Percentiles rank a stretch among this genome's conserved stretches.
Evolutionary conservation across 139 green algal species (phyloP).

Genomic region (Closterium sp.): DNA sequence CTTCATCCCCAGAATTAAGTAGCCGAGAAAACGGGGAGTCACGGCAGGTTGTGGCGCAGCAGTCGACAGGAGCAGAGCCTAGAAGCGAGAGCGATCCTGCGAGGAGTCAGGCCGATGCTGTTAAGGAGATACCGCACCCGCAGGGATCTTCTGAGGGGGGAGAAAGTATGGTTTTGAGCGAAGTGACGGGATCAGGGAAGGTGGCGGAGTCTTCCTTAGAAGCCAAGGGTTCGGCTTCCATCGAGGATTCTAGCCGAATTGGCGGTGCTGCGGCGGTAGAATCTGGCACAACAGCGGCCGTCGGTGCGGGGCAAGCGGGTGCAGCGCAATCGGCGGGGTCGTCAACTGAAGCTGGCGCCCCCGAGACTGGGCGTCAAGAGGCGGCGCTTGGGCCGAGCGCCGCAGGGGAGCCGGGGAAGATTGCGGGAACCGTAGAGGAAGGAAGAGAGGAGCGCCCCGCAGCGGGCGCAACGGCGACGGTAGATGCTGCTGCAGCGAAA

Average conservation of each 20-base stretch:
- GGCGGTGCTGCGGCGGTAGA: background rate
- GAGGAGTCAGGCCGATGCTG: background rate
- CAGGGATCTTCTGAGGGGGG: background rate
- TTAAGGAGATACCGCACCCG: too few species aligned
- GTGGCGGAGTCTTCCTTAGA: background rate
- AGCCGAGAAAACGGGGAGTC: background rate
- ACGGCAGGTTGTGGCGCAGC: background rate
- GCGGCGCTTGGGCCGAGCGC: too few species aligned
- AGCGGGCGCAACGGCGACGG: background rate
- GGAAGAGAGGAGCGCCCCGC: too few species aligned
- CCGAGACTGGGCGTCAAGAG: too few species aligned
- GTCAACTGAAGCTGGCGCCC: background rate
- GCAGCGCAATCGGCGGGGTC: too few species aligned
- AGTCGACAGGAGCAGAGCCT: background rate
- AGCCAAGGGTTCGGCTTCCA: background rate
- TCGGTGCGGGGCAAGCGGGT: background rate
- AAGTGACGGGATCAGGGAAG: background rate
- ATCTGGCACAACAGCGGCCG: too few species aligned
- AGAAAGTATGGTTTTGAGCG: background rate
- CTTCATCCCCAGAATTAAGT: background rate
- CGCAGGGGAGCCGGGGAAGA: too few species aligned
- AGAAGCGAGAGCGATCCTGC: background rate
- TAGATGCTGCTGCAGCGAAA: background rate
- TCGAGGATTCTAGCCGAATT: background rate
- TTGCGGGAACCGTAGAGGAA: too few species aligned